Evolutionary conservation across 2,329 filamentous ascomycete genomes (phyloP).

Genomic region (Colletotrichum orchidophilum): DNA sequence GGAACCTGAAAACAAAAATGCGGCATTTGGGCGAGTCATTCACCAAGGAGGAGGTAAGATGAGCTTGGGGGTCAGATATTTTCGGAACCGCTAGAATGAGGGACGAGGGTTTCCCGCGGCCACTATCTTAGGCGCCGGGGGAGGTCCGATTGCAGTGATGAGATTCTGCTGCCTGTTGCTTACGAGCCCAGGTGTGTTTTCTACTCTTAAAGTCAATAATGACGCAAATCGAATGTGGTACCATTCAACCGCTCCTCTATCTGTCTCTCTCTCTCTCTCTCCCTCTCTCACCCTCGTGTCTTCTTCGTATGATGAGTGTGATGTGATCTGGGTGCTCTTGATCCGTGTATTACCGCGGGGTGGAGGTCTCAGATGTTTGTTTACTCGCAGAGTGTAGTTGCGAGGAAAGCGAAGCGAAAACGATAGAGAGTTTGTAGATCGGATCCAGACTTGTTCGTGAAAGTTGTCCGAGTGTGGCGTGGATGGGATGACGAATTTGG

Average conservation of each 20-base stretch:
- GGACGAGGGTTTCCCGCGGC: not conserved
- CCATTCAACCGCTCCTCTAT: too few species aligned
- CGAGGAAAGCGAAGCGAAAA: not conserved
- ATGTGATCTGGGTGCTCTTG: not conserved
- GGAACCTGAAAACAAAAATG: not conserved
- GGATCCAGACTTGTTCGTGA: not conserved
- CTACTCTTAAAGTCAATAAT: not conserved
- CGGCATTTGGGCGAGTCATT: not conserved
- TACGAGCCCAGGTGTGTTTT: conserved; percentile 9
- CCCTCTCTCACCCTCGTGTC: too few species aligned
- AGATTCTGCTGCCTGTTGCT: conserved; percentile 12
- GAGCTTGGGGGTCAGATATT: not conserved
- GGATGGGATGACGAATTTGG: not conserved
- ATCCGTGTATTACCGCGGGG: not conserved
- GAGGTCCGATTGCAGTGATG: conserved; percentile 5
- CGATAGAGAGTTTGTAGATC: not conserved
- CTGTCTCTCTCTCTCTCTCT: too few species aligned
- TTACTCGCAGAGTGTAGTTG: not conserved
- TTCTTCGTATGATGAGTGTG: too few species aligned
- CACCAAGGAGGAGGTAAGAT: too few species aligned
- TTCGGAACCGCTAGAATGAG: conserved; percentile 9
- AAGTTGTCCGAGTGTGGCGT: not conserved
- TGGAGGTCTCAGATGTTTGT: not conserved
- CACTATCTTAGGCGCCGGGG: not conserved
- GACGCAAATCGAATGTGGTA: not conserved